Percentiles rank a stretch among this genome's conserved stretches.
These are phyloP conservation scores for Lophiotrema nucula DNA, from an alignment of 495 filamentous ascomycete species.

Conservation along the genomic window DNA sequence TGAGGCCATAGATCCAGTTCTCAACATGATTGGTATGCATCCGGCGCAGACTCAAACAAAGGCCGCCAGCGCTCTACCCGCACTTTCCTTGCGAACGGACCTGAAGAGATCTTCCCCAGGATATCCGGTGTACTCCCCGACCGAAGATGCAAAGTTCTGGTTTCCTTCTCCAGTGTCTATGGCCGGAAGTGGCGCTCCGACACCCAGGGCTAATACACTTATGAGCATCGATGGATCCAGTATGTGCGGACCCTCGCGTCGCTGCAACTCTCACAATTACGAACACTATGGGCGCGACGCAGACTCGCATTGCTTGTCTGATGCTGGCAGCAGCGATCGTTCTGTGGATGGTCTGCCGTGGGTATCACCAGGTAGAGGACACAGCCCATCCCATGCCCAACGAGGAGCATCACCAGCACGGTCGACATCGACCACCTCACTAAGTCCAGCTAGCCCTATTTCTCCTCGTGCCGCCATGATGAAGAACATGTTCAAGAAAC, in stretches of 20 bases:
- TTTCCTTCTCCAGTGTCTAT: constrained; percentile 18
- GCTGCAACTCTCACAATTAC: constrained; percentile 13
- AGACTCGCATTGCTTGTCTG: no score
- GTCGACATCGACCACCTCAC: constrained; percentile 4
- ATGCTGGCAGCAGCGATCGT: no score
- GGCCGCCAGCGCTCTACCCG: neutral
- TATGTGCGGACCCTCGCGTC: constrained; percentile 18
- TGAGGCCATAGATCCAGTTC: constrained; percentile 4
- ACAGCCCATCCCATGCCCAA: neutral
- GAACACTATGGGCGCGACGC: no score
- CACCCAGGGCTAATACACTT: neutral
- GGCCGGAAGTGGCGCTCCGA: neutral
- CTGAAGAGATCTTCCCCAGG: constrained; percentile 4
- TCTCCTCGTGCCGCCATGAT: constrained; percentile 30
- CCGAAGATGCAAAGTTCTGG: constrained; percentile 2
- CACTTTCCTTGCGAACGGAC: no score
- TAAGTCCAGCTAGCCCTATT: constrained; percentile 8
- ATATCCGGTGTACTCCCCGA: constrained; percentile 18
- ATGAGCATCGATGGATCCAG: constrained; percentile 27
- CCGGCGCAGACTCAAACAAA: neutral
- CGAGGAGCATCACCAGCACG: neutral
- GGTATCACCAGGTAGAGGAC: no score
- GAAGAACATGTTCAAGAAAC: constrained; percentile 22
- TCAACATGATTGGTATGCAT: constrained; percentile 24
- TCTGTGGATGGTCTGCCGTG: no score